Evolutionary conservation across 2,329 filamentous ascomycete genomes (phyloP), one percentile per base, ranked within the genome.

Genomic region (Ophiosphaerella herpotricha): DNA sequence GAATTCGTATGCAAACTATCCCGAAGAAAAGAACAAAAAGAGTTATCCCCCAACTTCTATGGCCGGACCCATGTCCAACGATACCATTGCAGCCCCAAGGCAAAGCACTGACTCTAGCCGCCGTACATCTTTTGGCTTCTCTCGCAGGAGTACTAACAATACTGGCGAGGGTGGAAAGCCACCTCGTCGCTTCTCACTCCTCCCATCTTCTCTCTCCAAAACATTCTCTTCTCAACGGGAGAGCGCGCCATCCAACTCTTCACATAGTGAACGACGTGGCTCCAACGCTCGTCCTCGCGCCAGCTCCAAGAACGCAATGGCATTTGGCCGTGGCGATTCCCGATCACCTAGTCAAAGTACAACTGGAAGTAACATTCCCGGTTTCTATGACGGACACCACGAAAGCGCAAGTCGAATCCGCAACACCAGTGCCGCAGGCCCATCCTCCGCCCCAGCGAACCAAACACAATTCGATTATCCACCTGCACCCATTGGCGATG

Each of bases 11-110:
- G 53, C 46, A 13, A 82, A 80, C 56, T 56, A 63, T 23, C 46
- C 58, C 23, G 63, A 68, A 39, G 65, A 68, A 41, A 85, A 90
- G 70, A 86, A 86, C 55, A 77, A 82, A 45, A 86, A 85, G 70
- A 87, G 83, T 57, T 95, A 97, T 66, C 93, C 93, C 48, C 93
- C 93, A 4, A 89, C 93, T 40, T 96, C 91, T 77, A 95, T 97
- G 91, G 84, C 88, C 54, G 87, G 88, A 55, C 79, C 85, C 2
- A 84, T 88, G 72, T 78, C 84, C 5, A 81, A 81, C 40, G 83
- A 85, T 81, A 73, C 79, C 39, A 48, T 63, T 36, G 46, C 52
- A n/a, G 50, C 58, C 13, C 71, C 75, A 21, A 68, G 79, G 38
- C 74, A 73, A 31, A 80, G 78, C n/a, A 77, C 69, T 34, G 79